Percentiles rank a stretch among this genome's conserved stretches.
These are phyloP conservation scores for Lasiosphaeria miniovina DNA, from an alignment of 495 filamentous ascomycete species.

Conservation along the genomic window DNA sequence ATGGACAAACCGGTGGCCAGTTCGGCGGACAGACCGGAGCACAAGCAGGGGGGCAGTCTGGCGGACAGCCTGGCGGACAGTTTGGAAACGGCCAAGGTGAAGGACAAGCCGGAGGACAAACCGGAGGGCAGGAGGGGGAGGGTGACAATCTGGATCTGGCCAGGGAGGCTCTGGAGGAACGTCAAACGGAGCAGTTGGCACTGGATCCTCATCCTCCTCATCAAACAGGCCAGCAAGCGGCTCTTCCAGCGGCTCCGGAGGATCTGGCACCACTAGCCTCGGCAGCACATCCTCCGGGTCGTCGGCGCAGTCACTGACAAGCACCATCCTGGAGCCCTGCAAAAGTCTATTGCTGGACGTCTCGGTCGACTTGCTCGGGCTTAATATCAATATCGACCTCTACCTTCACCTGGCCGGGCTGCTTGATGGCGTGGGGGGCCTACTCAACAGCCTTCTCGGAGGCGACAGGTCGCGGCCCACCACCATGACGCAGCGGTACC, in stretches of 20 bases:
- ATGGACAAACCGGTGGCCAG: too few relatives aligned
- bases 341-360: conserved; percentile 6
- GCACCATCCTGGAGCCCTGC: background rate
- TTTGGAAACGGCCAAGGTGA: too few relatives aligned
- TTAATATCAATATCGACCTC: conserved; percentile 15
- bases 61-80: too few relatives aligned
- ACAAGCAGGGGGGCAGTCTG: too few relatives aligned
- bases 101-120: too few relatives aligned
- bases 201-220: too few relatives aligned
- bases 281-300: background rate
- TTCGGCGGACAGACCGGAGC: too few relatives aligned
- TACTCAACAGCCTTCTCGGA: conserved; percentile 5
- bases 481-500: conserved; percentile 8
- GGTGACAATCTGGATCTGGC: too few relatives aligned
- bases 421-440: conserved; percentile 1
- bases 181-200: too few relatives aligned
- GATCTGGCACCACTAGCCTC: background rate
- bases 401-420: conserved; percentile 15
- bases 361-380: conserved; percentile 8
- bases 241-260: background rate
- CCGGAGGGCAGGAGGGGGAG: too few relatives aligned
- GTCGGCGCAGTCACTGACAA: background rate
- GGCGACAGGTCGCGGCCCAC: background rate
- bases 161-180: too few relatives aligned
- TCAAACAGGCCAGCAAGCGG: too few relatives aligned